Base-by-base conservation (phyloP, 352 stramenopile genomes). In the Phytophthora gonapodyides region DNA sequence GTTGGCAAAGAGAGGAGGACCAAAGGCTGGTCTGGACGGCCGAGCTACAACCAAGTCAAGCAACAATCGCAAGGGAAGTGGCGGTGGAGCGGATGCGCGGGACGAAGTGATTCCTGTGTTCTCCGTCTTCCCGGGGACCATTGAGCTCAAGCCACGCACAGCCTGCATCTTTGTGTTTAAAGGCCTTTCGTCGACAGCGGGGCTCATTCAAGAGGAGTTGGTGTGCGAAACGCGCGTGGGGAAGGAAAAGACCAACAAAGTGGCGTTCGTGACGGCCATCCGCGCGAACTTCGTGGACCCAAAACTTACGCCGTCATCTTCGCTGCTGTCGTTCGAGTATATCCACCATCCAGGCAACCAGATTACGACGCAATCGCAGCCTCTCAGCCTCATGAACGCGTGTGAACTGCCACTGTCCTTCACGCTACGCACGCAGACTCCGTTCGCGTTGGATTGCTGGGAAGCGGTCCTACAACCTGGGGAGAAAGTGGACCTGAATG, bases 81-180 rank as follows among this genome's bases (percentile, higher is more conserved):
- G n/a, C 16, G 34, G 31, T 33, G 16, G 38, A 34, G 37, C 30
- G 56, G 61, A 71, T 17, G 35, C 40, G 33, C 47, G 46, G 37
- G 71, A 74, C 30, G 77, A 76, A 12, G 40, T 82, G 1, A 67
- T 76, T 5, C 82, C 90, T 3, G 80, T 91, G 6, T 98, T 98
- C 62, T 96, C 83, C 0, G 88, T 98, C 4, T 93, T 96, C 35
- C 93, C 93, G 3, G 76, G 76, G 40, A 93, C 89, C 4, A 97
- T 98, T 34, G 89, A 97, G 60, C 80, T 98, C 17, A 97, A 97
- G 44, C 94, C 95, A 1, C 76, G 93, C 16, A 98, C 96, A 3
- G 94, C 93, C 2, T 98, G 94, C 34, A 84, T 95, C 5, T 98
- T 98, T 67, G 83, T 93, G 1, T 97, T 98, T 53, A 92, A 92